Conservation (phyloP, 441 rosid species). For the Erysimum cheiri region DNA sequence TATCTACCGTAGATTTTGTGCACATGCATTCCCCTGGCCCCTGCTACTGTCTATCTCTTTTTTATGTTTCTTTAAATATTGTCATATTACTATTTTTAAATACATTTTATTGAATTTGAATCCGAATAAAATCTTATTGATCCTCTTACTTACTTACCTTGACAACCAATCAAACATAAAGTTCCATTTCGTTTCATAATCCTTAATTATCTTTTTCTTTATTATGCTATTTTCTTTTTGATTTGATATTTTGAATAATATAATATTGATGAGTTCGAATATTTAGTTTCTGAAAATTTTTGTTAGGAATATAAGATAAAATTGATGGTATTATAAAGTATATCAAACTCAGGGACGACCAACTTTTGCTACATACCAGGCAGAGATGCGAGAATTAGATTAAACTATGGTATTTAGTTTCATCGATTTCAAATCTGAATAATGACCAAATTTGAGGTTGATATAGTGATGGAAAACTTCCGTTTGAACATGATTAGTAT, state of each 20-base stretch:
- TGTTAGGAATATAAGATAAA: neutral
- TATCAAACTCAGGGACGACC: neutral
- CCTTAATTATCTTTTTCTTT: neutral
- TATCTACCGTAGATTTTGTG: constrained; percentile 36
- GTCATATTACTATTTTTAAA: constrained; percentile 19
- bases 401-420: too few species aligned
- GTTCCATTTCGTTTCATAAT: neutral
- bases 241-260: neutral
- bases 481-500: too few species aligned
- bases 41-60: constrained; percentile 33
- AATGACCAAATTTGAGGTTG: too few species aligned
- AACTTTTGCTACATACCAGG: too few species aligned
- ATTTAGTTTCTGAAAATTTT: neutral
- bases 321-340: neutral
- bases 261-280: neutral
- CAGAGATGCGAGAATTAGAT: too few species aligned
- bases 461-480: too few species aligned
- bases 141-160: constrained; percentile 35
- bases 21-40: constrained; percentile 39
- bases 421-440: too few species aligned
- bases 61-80: neutral
- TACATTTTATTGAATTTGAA: constrained; percentile 12
- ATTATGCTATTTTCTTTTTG: neutral
- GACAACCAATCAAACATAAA: constrained; percentile 40
- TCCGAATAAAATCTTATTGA: constrained; percentile 38